Percentiles rank a stretch among this genome's conserved stretches.
These are phyloP conservation scores for Grifola frondosa DNA, from an alignment of 1,284 basidiomycete genomes.

Conservation along the genomic window DNA sequence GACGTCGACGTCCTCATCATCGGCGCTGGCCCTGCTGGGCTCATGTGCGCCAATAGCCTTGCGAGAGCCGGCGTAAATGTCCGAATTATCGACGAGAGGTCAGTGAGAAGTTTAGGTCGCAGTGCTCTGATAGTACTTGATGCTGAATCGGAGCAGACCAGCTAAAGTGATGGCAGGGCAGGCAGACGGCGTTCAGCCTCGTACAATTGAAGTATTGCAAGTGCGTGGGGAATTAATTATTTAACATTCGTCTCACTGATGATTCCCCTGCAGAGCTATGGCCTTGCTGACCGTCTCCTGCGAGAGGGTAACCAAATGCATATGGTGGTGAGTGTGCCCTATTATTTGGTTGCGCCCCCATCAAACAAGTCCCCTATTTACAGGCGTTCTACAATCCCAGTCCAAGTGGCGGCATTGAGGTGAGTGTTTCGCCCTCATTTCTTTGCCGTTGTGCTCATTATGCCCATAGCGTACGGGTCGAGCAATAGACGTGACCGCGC, in stretches of 20 bases:
- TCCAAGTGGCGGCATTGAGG: slow-evolving; percentile 59
- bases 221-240: slow-evolving; percentile 29
- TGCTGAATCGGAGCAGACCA: slow-evolving; percentile 41
- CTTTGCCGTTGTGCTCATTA: no score
- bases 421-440: slow-evolving; percentile 22
- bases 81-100: slow-evolving; percentile 68
- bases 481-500: slow-evolving; percentile 54
- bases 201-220: slow-evolving; percentile 78
- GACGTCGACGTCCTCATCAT: slow-evolving; percentile 56
- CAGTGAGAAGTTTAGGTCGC: slow-evolving; percentile 8
- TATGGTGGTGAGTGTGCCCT: slow-evolving; percentile 48
- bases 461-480: slow-evolving; percentile 58
- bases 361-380: not conserved
- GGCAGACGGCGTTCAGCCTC: slow-evolving; percentile 77
- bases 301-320: slow-evolving; percentile 69
- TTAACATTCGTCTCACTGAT: not conserved
- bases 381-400: slow-evolving; percentile 76
- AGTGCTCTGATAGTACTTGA: not conserved
- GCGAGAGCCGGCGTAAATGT: slow-evolving; percentile 59
- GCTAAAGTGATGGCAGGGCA: slow-evolving; percentile 64
- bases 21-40: slow-evolving; percentile 57
- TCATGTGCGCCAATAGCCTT: slow-evolving; percentile 66
- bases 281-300: slow-evolving; percentile 62
- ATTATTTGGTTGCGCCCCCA: no score
- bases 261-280: slow-evolving; percentile 58